Conservation (phyloP, 495 filamentous ascomycete species). For the Aspergillus saccharolyticus region DNA sequence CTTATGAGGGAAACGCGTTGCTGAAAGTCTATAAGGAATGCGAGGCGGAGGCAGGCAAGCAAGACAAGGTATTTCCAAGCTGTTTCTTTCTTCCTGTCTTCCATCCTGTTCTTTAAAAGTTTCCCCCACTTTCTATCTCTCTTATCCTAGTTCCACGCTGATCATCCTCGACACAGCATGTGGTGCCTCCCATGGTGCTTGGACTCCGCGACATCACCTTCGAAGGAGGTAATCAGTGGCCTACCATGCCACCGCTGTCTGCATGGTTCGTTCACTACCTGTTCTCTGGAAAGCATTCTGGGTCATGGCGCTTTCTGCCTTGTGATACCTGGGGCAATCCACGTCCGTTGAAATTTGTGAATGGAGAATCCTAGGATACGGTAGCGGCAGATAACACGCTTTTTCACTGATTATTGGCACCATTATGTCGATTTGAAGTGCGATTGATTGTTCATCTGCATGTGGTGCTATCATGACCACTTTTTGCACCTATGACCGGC, state of each 20-base stretch:
- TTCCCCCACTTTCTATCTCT: too few species aligned
- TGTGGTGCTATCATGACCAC: too few species aligned
- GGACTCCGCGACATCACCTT: conserved; percentile 1
- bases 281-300: not conserved
- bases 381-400: too few species aligned
- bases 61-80: conserved; percentile 6
- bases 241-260: not conserved
- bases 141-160: not conserved
- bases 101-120: too few species aligned
- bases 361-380: not conserved
- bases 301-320: conserved; percentile 4
- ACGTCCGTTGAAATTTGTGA: not conserved
- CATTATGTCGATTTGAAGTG: too few species aligned
- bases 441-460: too few species aligned
- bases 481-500: too few species aligned
- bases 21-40: not conserved
- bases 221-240: conserved; percentile 3
- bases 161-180: not conserved
- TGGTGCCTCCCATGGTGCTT: conserved; percentile 3
- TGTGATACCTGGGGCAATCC: conserved; percentile 4
- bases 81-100: too few species aligned
- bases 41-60: conserved; percentile 3
- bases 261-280: conserved; percentile 3
- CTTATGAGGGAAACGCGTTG: not conserved
- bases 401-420: too few species aligned